Percentiles rank a stretch among this genome's conserved stretches.
Conservation (phyloP, 768 basidiomycete genomes). For the Crassisporium funariophilum region DNA sequence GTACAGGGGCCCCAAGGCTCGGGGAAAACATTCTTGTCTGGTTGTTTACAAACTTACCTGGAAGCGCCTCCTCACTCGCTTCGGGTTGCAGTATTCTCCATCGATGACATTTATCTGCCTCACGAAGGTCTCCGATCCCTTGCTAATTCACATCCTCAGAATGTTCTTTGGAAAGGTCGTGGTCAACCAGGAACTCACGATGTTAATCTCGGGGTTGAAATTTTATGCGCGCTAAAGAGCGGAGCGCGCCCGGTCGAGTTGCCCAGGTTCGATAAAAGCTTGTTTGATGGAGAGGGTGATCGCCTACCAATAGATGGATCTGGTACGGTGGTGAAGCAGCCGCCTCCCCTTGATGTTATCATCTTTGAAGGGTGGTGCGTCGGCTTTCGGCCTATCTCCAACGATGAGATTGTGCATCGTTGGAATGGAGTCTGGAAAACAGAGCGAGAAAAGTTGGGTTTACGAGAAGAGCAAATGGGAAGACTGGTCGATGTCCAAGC, state of each 20-base stretch:
- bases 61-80: slow-evolving; percentile 50
- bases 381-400: slow-evolving; percentile 72
- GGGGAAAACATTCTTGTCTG: slow-evolving; percentile 84
- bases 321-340: slow-evolving; percentile 44
- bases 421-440: slow-evolving; percentile 53
- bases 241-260: slow-evolving; percentile 52
- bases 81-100: slow-evolving; percentile 64
- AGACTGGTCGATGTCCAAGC: slow-evolving; percentile 56
- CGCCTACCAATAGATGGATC: slow-evolving; percentile 49
- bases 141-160: slow-evolving; percentile 55
- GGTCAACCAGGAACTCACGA: slow-evolving; percentile 96
- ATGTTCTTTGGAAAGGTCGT: slow-evolving; percentile 76
- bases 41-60: slow-evolving; percentile 48
- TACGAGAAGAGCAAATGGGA: slow-evolving; percentile 38
- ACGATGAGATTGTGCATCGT: slow-evolving; percentile 49
- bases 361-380: slow-evolving; percentile 97
- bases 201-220: slow-evolving; percentile 56
- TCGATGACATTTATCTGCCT: slow-evolving; percentile 87
- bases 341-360: slow-evolving; percentile 65
- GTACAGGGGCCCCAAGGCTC: slow-evolving; percentile 94
- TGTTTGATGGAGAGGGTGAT: slow-evolving; percentile 83
- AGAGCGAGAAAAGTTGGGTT: slow-evolving; percentile 37
- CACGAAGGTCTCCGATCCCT: slow-evolving; percentile 61
- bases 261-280: slow-evolving; percentile 88
- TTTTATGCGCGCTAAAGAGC: slow-evolving; percentile 52